Evolutionary conservation across 352 stramenopile species (phyloP), one percentile per base, ranked within the genome.

Genomic region (Phytophthora niederhauseri): DNA sequence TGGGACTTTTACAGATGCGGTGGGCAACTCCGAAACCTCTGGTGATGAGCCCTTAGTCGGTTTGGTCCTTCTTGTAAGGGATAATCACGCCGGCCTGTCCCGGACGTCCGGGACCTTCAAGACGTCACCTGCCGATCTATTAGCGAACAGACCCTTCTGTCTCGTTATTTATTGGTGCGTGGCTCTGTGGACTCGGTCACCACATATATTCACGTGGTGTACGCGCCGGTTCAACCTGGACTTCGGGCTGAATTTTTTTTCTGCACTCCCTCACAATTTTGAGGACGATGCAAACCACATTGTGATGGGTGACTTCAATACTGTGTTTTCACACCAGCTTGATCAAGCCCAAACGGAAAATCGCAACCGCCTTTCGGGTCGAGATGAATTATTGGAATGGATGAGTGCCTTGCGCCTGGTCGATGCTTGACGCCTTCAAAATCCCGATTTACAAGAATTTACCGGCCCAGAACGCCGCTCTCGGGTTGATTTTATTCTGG

Each of bases 141-240:
- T 1, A 60, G 34, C 6, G 56, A 34, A 2, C 17, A n/a, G 11
- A 36, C 36, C 0, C 11, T 57, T 20, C 12, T 60, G 4, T 19
- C 5, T 19, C 50, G 46, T 6, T 70, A 70, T n/a, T 55, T 70
- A 28, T 12, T 70, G 4, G 14, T 70, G 1, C 34, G 38, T 8
- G 55, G 48, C 0, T 30, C 2, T 1, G 5, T 65, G 15, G 49
- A 70, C 49, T 43, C 26, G 4, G 50, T 61, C 0, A 6, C 4
- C 24, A 61, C 28, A 7, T 71, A 58, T 41, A 61, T 71, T 15
- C 57, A 66, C n/a, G 57, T 66, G 17, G 57, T 71, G 19, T 66
- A 71, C 50, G 64, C 56, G 1, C 26, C 50, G 6, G 56, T 61
- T 3, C 12, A 50, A 24, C 41, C 55, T 4, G 15, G 3, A 12